Conservation (phyloP, 805 yeast species). For the Metschnikowia corniflorae region DNA sequence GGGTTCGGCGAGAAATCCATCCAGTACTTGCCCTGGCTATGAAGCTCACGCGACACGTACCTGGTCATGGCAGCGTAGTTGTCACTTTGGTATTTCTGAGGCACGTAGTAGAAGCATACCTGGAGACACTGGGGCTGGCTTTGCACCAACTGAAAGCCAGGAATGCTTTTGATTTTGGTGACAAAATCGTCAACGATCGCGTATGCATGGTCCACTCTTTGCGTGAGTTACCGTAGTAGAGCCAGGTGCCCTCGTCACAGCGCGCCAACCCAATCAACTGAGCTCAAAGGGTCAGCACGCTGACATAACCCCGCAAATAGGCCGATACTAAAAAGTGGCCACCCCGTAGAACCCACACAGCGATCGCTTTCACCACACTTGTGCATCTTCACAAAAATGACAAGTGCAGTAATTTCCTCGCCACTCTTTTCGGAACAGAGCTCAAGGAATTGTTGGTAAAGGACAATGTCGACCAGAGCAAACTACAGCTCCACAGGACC, state of each 20-base stretch:
- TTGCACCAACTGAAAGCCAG: slow-evolving; percentile 53
- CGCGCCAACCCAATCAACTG: too few relatives aligned
- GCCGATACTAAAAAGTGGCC: too few relatives aligned
- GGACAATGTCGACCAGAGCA: slow-evolving; percentile 24
- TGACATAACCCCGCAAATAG: too few relatives aligned
- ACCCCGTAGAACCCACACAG: too few relatives aligned
- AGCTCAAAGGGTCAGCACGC: too few relatives aligned
- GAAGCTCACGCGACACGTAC: slow-evolving; percentile 56
- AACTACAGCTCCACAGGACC: slow-evolving; percentile 30
- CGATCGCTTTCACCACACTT: slow-evolving; percentile 78
- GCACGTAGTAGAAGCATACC: slow-evolving; percentile 75
- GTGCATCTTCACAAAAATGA: slow-evolving; percentile 50
- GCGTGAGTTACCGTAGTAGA: slow-evolving; percentile 67
- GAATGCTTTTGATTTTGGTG: slow-evolving; percentile 28
- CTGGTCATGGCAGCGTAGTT: slow-evolving; percentile 54
- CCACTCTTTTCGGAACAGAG: slow-evolving; percentile 70
- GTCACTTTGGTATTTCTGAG: slow-evolving; percentile 27
- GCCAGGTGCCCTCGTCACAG: too few relatives aligned
- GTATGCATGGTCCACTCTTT: slow-evolving; percentile 71
- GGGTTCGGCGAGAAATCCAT: slow-evolving; percentile 77
- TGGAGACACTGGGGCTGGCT: slow-evolving; percentile 74
- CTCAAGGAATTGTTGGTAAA: slow-evolving; percentile 34
- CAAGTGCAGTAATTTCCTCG: slow-evolving; percentile 72
- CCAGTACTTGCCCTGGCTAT: slow-evolving; percentile 60
- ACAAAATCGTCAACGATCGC: slow-evolving; percentile 63